Evolutionary conservation across 1,284 basidiomycete species (phyloP).

Genomic region (Lignosus rhinocerotis): DNA sequence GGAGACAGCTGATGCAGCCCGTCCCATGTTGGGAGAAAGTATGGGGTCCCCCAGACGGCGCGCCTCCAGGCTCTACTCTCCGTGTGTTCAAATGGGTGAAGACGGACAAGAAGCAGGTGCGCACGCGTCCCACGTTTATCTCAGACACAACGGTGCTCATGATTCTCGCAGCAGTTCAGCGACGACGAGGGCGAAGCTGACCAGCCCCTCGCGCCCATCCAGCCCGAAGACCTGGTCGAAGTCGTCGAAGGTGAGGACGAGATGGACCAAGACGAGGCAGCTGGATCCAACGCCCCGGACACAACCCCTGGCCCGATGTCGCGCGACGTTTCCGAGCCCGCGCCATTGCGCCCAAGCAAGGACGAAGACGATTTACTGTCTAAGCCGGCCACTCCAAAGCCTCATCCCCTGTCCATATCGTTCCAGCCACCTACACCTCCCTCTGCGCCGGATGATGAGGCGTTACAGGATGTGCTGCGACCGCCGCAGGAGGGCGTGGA

Average conservation of each 20-base stretch:
- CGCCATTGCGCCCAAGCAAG: slow-evolving; percentile 24
- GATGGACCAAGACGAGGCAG: slow-evolving; percentile 64
- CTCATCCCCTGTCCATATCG: slow-evolving; percentile 47
- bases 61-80: slow-evolving; percentile 54
- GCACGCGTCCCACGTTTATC: slow-evolving; percentile 15
- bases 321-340: slow-evolving; percentile 38
- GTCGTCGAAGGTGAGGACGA: slow-evolving; percentile 51
- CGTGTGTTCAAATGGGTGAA: slow-evolving; percentile 74
- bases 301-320: slow-evolving; percentile 31
- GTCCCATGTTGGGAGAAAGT: slow-evolving; percentile 77
- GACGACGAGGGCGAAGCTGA: slow-evolving; percentile 77
- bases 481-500: slow-evolving; percentile 20
- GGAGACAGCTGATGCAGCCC: slow-evolving; percentile 78
- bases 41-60: slow-evolving; percentile 58
- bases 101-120: slow-evolving; percentile 70
- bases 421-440: slow-evolving; percentile 38
- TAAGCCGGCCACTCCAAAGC: slow-evolving; percentile 65
- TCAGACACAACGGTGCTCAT: background rate
- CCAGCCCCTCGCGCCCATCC: slow-evolving; percentile 73
- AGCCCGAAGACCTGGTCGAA: slow-evolving; percentile 44
- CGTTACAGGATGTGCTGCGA: slow-evolving; percentile 29
- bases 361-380: slow-evolving; percentile 49
- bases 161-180: slow-evolving; percentile 35
- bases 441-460: slow-evolving; percentile 31
- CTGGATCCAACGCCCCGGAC: slow-evolving; percentile 48